Conservation (phyloP, 805 yeast genomes). For the Candida adriatica region DNA sequence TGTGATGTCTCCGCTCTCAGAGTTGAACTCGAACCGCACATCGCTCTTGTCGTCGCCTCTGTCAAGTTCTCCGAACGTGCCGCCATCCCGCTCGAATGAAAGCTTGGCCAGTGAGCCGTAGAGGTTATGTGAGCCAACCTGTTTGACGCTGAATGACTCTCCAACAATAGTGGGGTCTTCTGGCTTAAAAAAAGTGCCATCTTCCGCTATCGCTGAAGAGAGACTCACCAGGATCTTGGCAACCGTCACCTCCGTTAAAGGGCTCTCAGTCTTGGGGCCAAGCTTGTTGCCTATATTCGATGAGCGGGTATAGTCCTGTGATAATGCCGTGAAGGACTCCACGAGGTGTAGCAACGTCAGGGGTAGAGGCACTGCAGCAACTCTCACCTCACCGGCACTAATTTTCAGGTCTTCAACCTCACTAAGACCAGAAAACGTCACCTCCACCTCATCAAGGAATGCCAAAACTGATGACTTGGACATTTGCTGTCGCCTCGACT, state of each 20-base stretch:
- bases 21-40: conserved; percentile 43
- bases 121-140: conserved; percentile 33
- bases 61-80: conserved; percentile 23
- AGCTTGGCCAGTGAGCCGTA: conserved; percentile 42
- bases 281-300: conserved; percentile 9
- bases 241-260: conserved; percentile 35
- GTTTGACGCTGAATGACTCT: conserved; percentile 33
- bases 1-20: conserved; percentile 30
- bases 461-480: conserved; percentile 15
- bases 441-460: conserved; percentile 27
- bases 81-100: conserved; percentile 21
- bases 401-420: conserved; percentile 26
- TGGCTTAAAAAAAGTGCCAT: conserved; percentile 37
- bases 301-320: conserved; percentile 6
- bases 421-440: conserved; percentile 43
- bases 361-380: conserved; percentile 35
- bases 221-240: conserved; percentile 33
- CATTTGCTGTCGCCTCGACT: conserved; percentile 13
- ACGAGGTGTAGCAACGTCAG: conserved; percentile 18
- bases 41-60: conserved; percentile 36
- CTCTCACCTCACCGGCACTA: conserved; percentile 30
- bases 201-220: conserved; percentile 35
- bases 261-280: conserved; percentile 1
- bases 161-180: conserved; percentile 24
- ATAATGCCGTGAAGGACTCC: conserved; percentile 20